phyloP scores from a whole-genome alignment of 495 filamentous ascomycete species.

The Neurospora discreta region DNA sequence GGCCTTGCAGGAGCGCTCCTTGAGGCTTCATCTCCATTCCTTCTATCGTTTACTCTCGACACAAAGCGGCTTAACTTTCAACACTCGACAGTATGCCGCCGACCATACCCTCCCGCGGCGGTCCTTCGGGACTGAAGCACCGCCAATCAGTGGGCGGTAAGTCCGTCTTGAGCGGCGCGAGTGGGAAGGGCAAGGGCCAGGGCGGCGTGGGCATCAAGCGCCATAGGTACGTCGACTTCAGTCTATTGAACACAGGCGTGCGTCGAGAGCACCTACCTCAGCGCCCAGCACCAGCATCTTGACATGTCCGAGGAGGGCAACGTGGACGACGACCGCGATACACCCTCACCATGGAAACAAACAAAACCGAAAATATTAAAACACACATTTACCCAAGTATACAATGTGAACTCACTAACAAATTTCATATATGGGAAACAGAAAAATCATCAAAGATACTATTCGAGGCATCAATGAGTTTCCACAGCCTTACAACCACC shows the following conservation, averaged over 20 bases:
- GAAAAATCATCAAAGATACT: slow-evolving; percentile 51
- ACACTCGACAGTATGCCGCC: slow-evolving; percentile 12
- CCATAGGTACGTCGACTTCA: slow-evolving; percentile 16
- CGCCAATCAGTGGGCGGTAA: slow-evolving; percentile 9
- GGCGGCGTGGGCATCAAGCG: slow-evolving; percentile 11
- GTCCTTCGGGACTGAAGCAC: slow-evolving; percentile 7
- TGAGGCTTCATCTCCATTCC: background rate
- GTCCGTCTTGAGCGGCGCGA: background rate
- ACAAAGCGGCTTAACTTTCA: background rate
- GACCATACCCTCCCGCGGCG: slow-evolving; percentile 12
- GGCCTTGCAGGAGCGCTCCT: background rate
- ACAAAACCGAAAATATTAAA: too few species aligned
- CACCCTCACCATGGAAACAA: background rate
- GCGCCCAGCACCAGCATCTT: background rate
- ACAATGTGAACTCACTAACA: background rate
- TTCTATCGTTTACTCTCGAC: background rate
- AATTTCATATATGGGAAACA: slow-evolving; percentile 10
- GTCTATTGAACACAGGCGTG: background rate
- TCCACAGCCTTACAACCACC: background rate
- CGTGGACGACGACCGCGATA: background rate
- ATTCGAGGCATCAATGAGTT: slow-evolving; percentile 56
- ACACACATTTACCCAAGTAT: background rate
- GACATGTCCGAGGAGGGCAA: background rate
- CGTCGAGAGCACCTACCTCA: background rate
- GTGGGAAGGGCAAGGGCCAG: slow-evolving; percentile 7